Base-by-base conservation (phyloP, 2,329 filamentous ascomycete species). In the Xylaria sp. region DNA sequence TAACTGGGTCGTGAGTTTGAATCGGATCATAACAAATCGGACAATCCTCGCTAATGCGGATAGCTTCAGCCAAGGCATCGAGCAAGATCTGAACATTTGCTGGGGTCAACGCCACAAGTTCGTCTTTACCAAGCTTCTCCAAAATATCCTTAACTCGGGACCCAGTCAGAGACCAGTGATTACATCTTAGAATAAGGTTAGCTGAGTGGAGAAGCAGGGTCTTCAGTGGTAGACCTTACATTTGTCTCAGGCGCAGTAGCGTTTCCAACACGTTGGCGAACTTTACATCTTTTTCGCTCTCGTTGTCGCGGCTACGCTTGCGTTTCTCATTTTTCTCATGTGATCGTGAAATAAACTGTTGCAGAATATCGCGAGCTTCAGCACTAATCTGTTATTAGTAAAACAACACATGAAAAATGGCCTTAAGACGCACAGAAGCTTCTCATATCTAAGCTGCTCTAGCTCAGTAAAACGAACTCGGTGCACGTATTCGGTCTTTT, bases 131-230 rank as follows among this genome's bases (percentile, higher is more conserved):
- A 1, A 96, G 83, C 1, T 92, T 82, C 22, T 86, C 82, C 75
- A 95, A 83, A 25, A 97, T 84, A n/a, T 89, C 87, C 10, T 87
- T 85, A n/a, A 96, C 85, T 13, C 92, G 89, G 36, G 91, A 85
- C 56, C 89, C 90, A 74, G 92, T 93, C 11, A 97, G 85, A 9
- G 90, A 90, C 92, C 93, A 96, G 77, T 97, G 94, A 71, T 95
- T 94, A 79, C 94, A 97, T 13, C 84, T 86, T 63, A n/a, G 25
- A 22, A 20, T 1, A 31, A 64, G 79, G 76, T 65, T 38, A 67
- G 63, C 20, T 49, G 10, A 31, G 38, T 31, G 31, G 3, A 29
- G 10, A 54, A 1, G 3, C 9, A n/a, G 22, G 22, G 33, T 63
- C 5, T 20, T 17, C 5, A 36, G 11, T 39, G 5, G 7, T 36